phyloP scores from a whole-genome alignment of 129 eudicot species.

The Scalesia atractyloides region DNA sequence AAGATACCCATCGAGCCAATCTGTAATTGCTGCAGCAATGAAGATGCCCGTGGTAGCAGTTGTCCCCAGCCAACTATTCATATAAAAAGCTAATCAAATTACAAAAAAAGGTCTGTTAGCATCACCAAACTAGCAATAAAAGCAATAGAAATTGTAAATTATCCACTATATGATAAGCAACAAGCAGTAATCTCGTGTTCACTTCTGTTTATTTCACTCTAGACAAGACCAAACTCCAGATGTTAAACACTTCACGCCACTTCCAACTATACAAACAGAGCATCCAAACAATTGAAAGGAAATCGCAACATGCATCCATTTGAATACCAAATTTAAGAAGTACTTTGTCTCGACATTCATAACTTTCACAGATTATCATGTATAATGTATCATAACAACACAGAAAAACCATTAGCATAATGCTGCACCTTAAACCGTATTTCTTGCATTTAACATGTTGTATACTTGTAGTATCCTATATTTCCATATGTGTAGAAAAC shows the following conservation, averaged over 20 bases:
- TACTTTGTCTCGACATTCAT: background rate
- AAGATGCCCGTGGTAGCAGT: constrained; percentile 78
- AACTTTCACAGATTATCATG: background rate
- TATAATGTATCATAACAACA: constrained; percentile 10
- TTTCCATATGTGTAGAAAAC: background rate
- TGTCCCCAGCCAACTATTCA: constrained; percentile 83
- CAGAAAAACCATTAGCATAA: constrained; percentile 9
- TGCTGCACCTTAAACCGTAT: background rate
- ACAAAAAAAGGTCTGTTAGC: constrained; percentile 30
- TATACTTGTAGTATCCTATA: background rate
- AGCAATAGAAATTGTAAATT: background rate
- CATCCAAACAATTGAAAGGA: constrained; percentile 1
- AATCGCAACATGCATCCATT: constrained; percentile 9
- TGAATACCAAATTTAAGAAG: background rate
- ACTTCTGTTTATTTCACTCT: constrained; percentile 7
- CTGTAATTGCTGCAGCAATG: constrained; percentile 90
- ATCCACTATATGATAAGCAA: constrained; percentile 1
- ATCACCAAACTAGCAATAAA: constrained; percentile 15
- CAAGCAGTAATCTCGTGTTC: constrained; percentile 2
- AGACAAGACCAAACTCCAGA: background rate
- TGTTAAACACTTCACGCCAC: background rate
- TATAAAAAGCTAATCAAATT: constrained; percentile 65
- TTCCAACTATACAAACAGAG: constrained; percentile 4
- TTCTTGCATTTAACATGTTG: background rate
- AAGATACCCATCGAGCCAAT: constrained; percentile 98